Percentiles rank a stretch among this genome's conserved stretches.
Conservation (phyloP, 345 rosid genomes). For the Hibiscus trionum region DNA sequence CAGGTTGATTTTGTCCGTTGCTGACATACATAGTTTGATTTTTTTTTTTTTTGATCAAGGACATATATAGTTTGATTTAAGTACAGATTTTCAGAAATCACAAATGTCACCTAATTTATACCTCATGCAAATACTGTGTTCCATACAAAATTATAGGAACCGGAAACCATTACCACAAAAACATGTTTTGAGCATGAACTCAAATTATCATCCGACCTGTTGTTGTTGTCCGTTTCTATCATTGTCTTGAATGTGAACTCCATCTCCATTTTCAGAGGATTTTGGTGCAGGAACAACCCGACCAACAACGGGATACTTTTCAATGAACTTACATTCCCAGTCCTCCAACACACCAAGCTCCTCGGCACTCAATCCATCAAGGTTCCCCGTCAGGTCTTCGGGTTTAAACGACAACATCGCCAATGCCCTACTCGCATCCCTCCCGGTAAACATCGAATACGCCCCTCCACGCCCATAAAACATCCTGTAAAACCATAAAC, state of each 20-base stretch:
- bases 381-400: slow-evolving; percentile 38
- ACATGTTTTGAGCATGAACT: not conserved
- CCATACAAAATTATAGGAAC: too few species aligned
- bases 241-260: not conserved
- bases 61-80: not conserved
- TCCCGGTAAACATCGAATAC: slow-evolving; percentile 19
- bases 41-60: too few species aligned
- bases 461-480: slow-evolving; percentile 40
- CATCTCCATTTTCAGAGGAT: not conserved
- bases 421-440: slow-evolving; percentile 52
- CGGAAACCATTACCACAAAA: not conserved
- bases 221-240: not conserved
- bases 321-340: slow-evolving; percentile 57
- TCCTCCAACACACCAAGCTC: slow-evolving; percentile 37
- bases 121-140: too few species aligned
- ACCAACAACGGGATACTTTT: slow-evolving; percentile 44
- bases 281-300: not conserved
- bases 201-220: not conserved
- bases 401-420: slow-evolving; percentile 52
- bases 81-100: too few species aligned
- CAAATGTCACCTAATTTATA: too few species aligned
- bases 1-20: not conserved
- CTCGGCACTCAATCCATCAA: slow-evolving; percentile 25
- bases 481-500: slow-evolving; percentile 27
- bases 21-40: not conserved